phyloP scores from a whole-genome alignment of 2,329 filamentous ascomycete species.

The Fusarium chaquense region DNA sequence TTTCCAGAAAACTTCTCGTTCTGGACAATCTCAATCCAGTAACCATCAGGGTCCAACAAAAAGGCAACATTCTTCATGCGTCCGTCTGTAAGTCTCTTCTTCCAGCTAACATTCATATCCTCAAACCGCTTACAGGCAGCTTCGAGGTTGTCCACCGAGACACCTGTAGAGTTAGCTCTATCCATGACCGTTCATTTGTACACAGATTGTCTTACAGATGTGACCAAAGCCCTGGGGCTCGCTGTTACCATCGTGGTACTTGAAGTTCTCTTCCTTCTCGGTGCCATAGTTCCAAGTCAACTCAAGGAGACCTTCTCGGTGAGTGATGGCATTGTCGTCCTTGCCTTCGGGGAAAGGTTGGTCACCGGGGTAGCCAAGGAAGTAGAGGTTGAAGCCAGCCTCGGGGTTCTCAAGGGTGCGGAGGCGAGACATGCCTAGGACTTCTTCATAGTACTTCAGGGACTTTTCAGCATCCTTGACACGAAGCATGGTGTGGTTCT shows the following conservation, averaged over 20 bases:
- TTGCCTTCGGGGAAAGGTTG: constrained; percentile 62
- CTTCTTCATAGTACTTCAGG: constrained; percentile 84
- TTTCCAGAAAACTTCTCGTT: constrained; percentile 75
- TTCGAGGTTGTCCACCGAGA: constrained; percentile 89
- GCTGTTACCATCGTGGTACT: constrained; percentile 92
- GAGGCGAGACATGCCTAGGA: constrained; percentile 88
- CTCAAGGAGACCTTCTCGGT: constrained; percentile 87
- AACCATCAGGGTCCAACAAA: constrained; percentile 86
- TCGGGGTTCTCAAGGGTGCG: constrained; percentile 77
- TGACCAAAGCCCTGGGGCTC: constrained; percentile 95
- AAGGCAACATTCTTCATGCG: constrained; percentile 96
- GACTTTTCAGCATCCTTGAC: constrained; percentile 84
- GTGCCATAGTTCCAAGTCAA: constrained; percentile 87
- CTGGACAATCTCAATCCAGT: constrained; percentile 85
- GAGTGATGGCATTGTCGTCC: constrained; percentile 64
- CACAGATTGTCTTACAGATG: constrained; percentile 72
- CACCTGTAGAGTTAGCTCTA: constrained; percentile 60
- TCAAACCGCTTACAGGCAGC: constrained; percentile 90
- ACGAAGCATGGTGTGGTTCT: constrained; percentile 95
- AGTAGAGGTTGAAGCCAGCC: constrained; percentile 89
- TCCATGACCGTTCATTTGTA: neutral
- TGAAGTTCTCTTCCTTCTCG: constrained; percentile 85
- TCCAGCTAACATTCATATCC: constrained; percentile 84
- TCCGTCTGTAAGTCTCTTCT: constrained; percentile 94
- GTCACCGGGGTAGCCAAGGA: constrained; percentile 80